These are phyloP conservation scores for Chlorophyllum brunneum DNA, from an alignment of 768 basidiomycete species.

Conservation along the genomic window DNA sequence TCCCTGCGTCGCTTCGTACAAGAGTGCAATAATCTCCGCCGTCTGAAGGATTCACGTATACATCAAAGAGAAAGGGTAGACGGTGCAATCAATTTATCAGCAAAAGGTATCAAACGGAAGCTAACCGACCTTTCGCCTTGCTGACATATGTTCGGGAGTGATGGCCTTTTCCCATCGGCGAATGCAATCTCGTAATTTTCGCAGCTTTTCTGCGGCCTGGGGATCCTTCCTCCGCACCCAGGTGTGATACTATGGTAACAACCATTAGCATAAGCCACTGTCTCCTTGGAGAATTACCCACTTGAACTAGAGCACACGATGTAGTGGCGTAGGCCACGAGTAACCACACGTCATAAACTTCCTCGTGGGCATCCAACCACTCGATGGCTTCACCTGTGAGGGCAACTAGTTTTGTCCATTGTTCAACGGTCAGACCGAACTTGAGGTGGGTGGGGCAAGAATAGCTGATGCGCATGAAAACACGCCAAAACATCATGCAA, in stretches of 20 bases:
- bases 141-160: conserved; percentile 92
- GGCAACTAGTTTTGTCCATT: conserved; percentile 70
- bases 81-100: not conserved
- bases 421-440: conserved; percentile 75
- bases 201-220: conserved; percentile 69
- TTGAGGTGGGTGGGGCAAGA: conserved; percentile 86
- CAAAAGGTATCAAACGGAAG: conserved; percentile 13
- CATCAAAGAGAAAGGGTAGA: not conserved
- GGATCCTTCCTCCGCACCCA: conserved; percentile 82
- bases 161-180: conserved; percentile 84
- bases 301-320: conserved; percentile 88
- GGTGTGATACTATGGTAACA: conserved; percentile 73
- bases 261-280: conserved; percentile 12
- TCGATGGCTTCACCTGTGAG: conserved; percentile 81
- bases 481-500: conserved; percentile 96
- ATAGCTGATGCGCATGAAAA: conserved; percentile 98
- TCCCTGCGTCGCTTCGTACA: conserved; percentile 94
- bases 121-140: conserved; percentile 72
- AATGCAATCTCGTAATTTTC: conserved; percentile 80
- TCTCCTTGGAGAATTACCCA: conserved; percentile 29
- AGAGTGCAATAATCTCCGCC: conserved; percentile 85
- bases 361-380: conserved; percentile 83
- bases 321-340: conserved; percentile 85
- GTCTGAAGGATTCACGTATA: conserved; percentile 43
- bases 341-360: conserved; percentile 82